phyloP scores from a whole-genome alignment of 257 asterid genomes.

The Eucommia ulmoides region DNA sequence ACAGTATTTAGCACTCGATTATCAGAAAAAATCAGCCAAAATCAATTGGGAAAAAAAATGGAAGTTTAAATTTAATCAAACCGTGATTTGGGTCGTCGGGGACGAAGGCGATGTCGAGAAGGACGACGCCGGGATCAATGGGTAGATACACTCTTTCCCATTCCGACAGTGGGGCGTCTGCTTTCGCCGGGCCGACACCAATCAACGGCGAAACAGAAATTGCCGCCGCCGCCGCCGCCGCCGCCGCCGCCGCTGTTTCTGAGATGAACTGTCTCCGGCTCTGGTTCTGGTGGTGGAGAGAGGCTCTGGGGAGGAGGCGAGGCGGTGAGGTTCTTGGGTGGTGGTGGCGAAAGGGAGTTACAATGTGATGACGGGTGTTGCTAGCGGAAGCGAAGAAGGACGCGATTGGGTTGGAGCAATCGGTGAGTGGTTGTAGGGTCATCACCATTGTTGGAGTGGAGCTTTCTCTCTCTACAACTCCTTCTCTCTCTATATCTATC shows the following conservation, averaged over 20 bases:
- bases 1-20: not conserved
- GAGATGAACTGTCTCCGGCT: conserved; percentile 43
- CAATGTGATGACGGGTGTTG: not conserved
- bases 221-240: conserved; percentile 38
- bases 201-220: conserved; percentile 26
- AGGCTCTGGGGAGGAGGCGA: conserved; percentile 14
- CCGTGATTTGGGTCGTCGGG: conserved; percentile 86
- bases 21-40: not conserved
- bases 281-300: conserved; percentile 9
- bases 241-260: conserved; percentile 32
- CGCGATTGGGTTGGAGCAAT: conserved; percentile 6
- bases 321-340: conserved; percentile 6
- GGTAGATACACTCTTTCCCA: conserved; percentile 90
- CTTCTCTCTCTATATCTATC: not conserved
- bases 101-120: conserved; percentile 76
- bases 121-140: conserved; percentile 86
- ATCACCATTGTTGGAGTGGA: conserved; percentile 7
- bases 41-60: not conserved
- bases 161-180: conserved; percentile 55
- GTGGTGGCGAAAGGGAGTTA: conserved; percentile 3
- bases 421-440: not conserved
- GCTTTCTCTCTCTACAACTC: not conserved
- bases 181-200: conserved; percentile 27
- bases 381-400: not conserved
- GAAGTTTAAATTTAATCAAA: conserved; percentile 3